Evolutionary conservation across 768 basidiomycete species (phyloP), one percentile per base, ranked within the genome.

Genomic region (Floccularia luteovirens): DNA sequence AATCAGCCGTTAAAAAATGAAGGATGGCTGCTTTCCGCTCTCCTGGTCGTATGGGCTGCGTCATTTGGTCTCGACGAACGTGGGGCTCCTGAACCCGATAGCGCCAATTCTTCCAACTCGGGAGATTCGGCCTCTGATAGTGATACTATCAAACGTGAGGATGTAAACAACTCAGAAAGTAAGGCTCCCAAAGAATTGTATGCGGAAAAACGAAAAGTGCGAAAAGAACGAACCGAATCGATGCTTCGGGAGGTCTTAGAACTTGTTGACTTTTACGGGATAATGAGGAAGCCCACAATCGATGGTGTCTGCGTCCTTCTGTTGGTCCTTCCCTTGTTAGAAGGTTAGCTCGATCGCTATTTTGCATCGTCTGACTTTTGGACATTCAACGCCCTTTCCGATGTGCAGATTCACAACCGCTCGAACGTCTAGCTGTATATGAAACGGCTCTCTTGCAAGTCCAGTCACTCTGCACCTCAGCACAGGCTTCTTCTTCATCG

Each of bases 11-110:
- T 94, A 8, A 72, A 76, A n/a, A 67, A 74, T 35, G 81, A 88
- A 48, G 90, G 82, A 10, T 74, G 75, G 30, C 73, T 94, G 41
- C 70, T 96, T 28, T 72, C 80, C 14, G 83, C 87, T 70, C 60
- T 88, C 22, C 69, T 94, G 16, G 87, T 87, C 31, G 77, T 84
- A 16, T 96, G 90, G 90, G 92, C 90, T 0, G 75, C 81, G 3
- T 90, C 88, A 27, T 92, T 89, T 56, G 93, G 92, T 28, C 64
- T 94, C 33, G 77, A 93, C 56, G 87, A 90, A 50, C 71, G 67
- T 31, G 92, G 90, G 25, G 52, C 72, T 12, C 77, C 82, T 14
- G 60, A 64, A 31, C 43, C 44, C 19, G 58, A 62, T n/a, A 49
- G 55, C 27, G 37, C 56, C 27, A 55, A 56, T 4, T 44, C 45